Evolutionary conservation across 352 stramenopile species (phyloP).

Genomic region (Pythium guiyangense): DNA sequence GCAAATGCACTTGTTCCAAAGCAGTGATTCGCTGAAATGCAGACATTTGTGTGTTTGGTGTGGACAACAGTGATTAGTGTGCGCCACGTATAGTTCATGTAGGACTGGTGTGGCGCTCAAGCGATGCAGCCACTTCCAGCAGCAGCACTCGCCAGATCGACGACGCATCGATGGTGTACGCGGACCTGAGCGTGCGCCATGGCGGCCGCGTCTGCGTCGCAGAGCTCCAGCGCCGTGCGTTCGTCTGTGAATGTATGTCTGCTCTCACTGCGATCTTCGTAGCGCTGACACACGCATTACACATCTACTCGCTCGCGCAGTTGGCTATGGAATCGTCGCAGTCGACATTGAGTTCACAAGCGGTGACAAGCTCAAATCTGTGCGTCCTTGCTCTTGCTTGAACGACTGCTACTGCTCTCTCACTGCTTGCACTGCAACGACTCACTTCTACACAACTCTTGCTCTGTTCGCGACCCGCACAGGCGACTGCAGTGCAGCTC

Average conservation of each 20-base stretch:
- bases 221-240: constrained; percentile 66
- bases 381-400: not conserved
- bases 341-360: constrained; percentile 58
- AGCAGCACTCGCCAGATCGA: constrained; percentile 1
- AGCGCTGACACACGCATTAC: too few species aligned
- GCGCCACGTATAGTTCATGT: too few species aligned
- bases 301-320: constrained; percentile 23
- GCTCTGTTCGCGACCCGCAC: not conserved
- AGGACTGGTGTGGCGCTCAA: too few species aligned
- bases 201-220: constrained; percentile 38
- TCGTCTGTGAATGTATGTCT: not conserved
- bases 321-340: constrained; percentile 59
- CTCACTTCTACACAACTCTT: too few species aligned
- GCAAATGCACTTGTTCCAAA: not conserved
- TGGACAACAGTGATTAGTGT: too few species aligned
- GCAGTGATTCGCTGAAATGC: not conserved
- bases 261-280: too few species aligned
- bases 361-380: constrained; percentile 49
- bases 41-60: too few species aligned
- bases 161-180: constrained; percentile 38
- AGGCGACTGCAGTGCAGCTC: constrained; percentile 22
- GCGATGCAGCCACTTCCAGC: too few species aligned
- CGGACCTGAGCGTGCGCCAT: constrained; percentile 69
- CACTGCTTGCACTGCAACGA: not conserved
- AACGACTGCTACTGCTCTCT: too few species aligned